Evolutionary conservation across 306 rosid species (phyloP).

Genomic region (Cicer bijugum): DNA sequence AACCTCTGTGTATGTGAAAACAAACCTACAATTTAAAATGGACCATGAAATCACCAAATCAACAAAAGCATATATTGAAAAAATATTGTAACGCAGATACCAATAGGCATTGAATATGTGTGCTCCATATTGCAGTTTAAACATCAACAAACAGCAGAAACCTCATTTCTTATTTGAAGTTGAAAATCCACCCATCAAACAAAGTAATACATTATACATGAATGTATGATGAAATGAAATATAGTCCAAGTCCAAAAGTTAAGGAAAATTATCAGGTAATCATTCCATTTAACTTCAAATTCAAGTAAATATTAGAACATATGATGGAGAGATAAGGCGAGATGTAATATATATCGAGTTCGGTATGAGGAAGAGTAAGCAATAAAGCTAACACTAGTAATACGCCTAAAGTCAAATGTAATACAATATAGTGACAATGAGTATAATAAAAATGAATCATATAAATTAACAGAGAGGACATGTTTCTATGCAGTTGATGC

Average conservation of each 20-base stretch:
- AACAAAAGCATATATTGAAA: constrained; percentile 35
- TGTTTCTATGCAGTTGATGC: constrained; percentile 17
- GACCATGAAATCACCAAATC: constrained; percentile 38
- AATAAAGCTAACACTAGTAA: neutral
- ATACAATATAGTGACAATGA: neutral
- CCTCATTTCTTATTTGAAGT: neutral
- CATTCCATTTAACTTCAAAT: neutral
- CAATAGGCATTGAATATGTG: constrained; percentile 14
- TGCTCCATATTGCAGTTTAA: constrained; percentile 28
- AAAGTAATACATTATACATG: neutral
- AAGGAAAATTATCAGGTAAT: constrained; percentile 24
- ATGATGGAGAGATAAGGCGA: constrained; percentile 14
- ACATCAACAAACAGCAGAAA: constrained; percentile 13
- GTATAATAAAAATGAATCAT: constrained; percentile 1
- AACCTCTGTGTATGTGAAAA: constrained; percentile 26
- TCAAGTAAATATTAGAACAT: constrained; percentile 7
- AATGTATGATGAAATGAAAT: neutral
- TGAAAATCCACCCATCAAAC: neutral
- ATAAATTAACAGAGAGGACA: neutral
- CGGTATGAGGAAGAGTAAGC: neutral
- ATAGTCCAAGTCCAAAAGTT: neutral
- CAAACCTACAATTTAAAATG: constrained; percentile 46
- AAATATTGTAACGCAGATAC: neutral
- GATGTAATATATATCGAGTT: neutral
- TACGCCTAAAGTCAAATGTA: neutral